Evolutionary conservation across 805 yeast genomes (phyloP), one percentile per base, ranked within the genome.

Genomic region (Citeromyces matritensis): DNA sequence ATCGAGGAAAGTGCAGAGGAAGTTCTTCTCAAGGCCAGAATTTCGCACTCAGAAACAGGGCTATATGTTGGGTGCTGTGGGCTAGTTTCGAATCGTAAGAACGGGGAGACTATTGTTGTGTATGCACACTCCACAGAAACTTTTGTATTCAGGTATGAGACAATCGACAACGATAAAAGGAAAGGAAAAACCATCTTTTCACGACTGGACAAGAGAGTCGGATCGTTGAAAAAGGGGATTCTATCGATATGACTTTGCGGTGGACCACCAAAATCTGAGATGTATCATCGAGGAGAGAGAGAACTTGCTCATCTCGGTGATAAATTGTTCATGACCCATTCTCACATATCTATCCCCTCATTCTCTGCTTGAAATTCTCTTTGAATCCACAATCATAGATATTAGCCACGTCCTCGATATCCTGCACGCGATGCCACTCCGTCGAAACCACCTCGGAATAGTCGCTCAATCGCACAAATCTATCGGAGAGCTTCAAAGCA

Each of bases 361-460:
- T 7, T 19, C 66, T 42, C 32, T 58, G 55, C 24, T 35, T 44
- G 8, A 63, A 32, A 38, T 69, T 69, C 2, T 35, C 33, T 44
- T 49, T 39, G 38, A 69, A 66, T 3, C 76, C 77, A 6, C 37
- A 40, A 37, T 69, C 77, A 41, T 69, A 69, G 6, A 64, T 45
- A 38, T 69, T 69, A 24, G 38, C 43, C 38, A 67, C 32, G 12
- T 53, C 50, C 24, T 38, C 36, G 14, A 29, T 15, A 12, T 19
- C 15, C 17, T 21, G 15, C n/a, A 33, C 21, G 7, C 9, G 26
- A n/a, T 13, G 5, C 23, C 15, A 12, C 10, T 33, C 29, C 13
- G 15, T 12, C 10, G 6, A 9, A 7, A n/a, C 11, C 14, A 17
- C 14, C 10, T 23, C 17, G n/a, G 29, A 26, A 8, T 8, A 26